phyloP scores from a whole-genome alignment of 202 grass and related monocot genomes.

The Musa balbisiana region DNA sequence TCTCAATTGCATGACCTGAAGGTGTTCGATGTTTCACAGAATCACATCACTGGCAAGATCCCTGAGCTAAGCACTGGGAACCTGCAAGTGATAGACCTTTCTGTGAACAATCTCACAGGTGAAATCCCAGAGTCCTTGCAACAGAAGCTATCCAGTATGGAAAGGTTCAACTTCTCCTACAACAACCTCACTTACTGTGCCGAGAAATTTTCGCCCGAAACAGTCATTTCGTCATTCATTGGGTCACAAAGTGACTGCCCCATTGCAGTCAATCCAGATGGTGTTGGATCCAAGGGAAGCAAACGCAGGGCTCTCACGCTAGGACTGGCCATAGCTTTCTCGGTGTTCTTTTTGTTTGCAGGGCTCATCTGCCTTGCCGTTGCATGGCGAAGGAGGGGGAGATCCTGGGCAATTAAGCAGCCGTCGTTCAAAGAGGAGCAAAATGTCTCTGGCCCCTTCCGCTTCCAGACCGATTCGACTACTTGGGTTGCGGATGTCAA shows the following conservation, averaged over 20 bases:
- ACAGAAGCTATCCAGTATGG: constrained; percentile 48
- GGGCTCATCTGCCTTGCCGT: constrained; percentile 51
- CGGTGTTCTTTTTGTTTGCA: constrained; percentile 41
- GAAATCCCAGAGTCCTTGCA: constrained; percentile 75
- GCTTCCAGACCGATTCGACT: constrained; percentile 78
- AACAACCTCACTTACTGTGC: constrained; percentile 93
- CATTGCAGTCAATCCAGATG: constrained; percentile 68
- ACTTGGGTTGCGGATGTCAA: constrained; percentile 96
- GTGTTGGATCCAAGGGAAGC: constrained; percentile 29
- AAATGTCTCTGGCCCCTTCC: constrained; percentile 62
- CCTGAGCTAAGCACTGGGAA: constrained; percentile 42
- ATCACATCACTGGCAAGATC: constrained; percentile 61
- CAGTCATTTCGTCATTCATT: constrained; percentile 54
- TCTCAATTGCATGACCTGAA: constrained; percentile 49
- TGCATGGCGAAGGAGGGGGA: constrained; percentile 39
- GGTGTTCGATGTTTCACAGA: constrained; percentile 74
- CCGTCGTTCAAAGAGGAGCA: constrained; percentile 54
- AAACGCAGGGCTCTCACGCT: constrained; percentile 41
- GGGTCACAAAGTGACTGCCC: constrained; percentile 80
- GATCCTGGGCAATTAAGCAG: constrained; percentile 45
- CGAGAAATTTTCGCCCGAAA: constrained; percentile 45
- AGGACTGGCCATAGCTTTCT: constrained; percentile 47
- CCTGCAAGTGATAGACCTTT: constrained; percentile 65
- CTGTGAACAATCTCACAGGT: constrained; percentile 84
- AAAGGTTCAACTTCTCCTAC: constrained; percentile 91